Base-by-base conservation (phyloP, 140 eudicot species). In the Ambrosia hybrid region DNA sequence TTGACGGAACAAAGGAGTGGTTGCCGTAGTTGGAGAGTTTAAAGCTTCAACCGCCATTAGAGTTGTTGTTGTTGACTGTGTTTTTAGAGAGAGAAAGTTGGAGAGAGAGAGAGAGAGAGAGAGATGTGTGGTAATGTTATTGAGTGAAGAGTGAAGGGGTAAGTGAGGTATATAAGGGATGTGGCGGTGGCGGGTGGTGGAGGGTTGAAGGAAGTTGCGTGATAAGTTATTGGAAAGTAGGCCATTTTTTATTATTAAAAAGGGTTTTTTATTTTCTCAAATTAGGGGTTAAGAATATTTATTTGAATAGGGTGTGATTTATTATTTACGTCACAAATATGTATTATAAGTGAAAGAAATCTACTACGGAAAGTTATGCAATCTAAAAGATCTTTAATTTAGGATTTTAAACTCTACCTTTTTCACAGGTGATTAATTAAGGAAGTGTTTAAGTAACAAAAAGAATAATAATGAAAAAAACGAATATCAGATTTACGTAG, bases 41-140 rank as follows among this genome's bases (percentile, higher is more conserved):
- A 92, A 37, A 51, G 99, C 99, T 84, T 93, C 97, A 51, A 93
- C 85, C 1, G 96, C 97, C 99, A 66, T 68, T 9, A 10, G 67
- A 39, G 6, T 17, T 9, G 38, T 30, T 3, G 62, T 30, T 3
- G 62, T n/a, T 17, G 70, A 14, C 11, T 68, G n/a, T 3, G 6
- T 11, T 26, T n/a, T n/a, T n/a, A n/a, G n/a, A n/a, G n/a, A n/a
- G n/a, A n/a, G n/a, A n/a, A n/a, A n/a, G n/a, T n/a, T n/a, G n/a
- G n/a, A n/a, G n/a, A n/a, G n/a, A n/a, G n/a, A n/a, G n/a, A n/a
- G n/a, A n/a, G 56, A 13, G 49, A 65, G 73, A 49, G 67, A 16
- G 6, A 45, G 66, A 17, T 13, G 16, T 12, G 48, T 13, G 34
- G 57, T 57, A 65, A 39, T 51, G 13, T 16, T 13, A 41, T 21